Conservation (phyloP, 805 yeast genomes). For the Yarrowia sp. region DNA sequence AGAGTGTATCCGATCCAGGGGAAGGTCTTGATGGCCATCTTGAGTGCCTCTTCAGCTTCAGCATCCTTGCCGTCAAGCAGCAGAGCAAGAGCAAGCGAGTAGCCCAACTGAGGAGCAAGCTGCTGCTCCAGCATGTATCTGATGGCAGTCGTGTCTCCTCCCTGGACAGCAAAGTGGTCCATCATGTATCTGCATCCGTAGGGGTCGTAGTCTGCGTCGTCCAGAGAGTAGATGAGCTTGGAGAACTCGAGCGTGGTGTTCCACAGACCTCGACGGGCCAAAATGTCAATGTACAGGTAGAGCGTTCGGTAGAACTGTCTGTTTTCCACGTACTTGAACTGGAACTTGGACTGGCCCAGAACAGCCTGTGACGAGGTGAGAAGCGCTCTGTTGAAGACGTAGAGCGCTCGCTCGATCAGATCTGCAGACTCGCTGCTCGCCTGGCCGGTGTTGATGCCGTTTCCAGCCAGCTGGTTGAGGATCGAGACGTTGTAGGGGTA, state of each 20-base stretch:
- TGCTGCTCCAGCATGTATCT: neutral
- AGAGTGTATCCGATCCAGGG: constrained; percentile 25
- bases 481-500: constrained; percentile 75
- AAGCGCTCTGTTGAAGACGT: constrained; percentile 74
- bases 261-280: constrained; percentile 75
- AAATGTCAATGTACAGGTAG: constrained; percentile 65
- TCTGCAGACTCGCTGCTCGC: constrained; percentile 61
- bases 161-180: constrained; percentile 69
- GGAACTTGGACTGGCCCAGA: constrained; percentile 56
- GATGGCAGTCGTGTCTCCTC: constrained; percentile 47
- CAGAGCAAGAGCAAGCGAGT: constrained; percentile 14
- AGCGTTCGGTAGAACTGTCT: constrained; percentile 73
- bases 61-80: neutral
- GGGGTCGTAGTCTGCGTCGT: constrained; percentile 64
- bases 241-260: constrained; percentile 75
- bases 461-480: constrained; percentile 73
- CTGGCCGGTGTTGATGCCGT: constrained; percentile 73
- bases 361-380: constrained; percentile 57
- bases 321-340: constrained; percentile 70
- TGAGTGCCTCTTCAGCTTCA: constrained; percentile 12
- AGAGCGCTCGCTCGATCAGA: constrained; percentile 69
- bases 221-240: constrained; percentile 63
- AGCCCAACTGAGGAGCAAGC: constrained; percentile 3
- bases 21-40: constrained; percentile 11
- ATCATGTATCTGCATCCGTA: constrained; percentile 79